Base-by-base conservation (phyloP, 805 yeast species). In the Wickerhamomyces rabaulensis region DNA sequence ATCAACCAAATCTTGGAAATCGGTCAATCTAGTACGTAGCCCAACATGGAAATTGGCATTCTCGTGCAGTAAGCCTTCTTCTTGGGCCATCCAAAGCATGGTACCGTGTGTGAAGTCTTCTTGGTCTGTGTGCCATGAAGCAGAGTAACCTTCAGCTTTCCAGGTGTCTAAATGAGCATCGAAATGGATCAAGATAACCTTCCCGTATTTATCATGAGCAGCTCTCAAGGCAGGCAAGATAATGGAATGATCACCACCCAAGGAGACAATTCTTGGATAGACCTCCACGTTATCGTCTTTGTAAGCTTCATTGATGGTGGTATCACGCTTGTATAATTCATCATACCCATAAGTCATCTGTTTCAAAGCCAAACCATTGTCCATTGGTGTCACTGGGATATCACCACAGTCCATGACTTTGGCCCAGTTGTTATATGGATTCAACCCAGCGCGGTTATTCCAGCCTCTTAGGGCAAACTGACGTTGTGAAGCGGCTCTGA, bases 161-260 rank as follows among this genome's bases (percentile, higher is more conserved):
- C 90, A 77, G 6, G 95, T 87, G 62, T 87, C 95, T 53, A 87
- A 72, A 66, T 87, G 95, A 13, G 94, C 92, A 60, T 87, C 95
- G 55, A 87, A 85, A 64, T 87, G 95, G 46, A 87, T 77, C 33
- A 87, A 80, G 42, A 87, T 40, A 6, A 19, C 65, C 17, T 79
- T 79, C 1, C 92, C 94, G 57, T 87, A 78, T 19, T 75, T 57
- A 44, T 76, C 68, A 49, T 76, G 62, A 46, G 84, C 69, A 0
- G 87, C 83, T 53, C 95, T 71, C 49, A 86, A 64, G 51, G 84
- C 87, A 2, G 92, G 90, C 44, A 87, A 69, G 38, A 84, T 72
- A 27, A 87, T 77, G 2, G 90, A 80, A 63, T 87, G 95, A 60
- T 87, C 95, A 39, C 95, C 95, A 10, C 95, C 95, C 23, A 87